Evolutionary conservation across 805 yeast genomes (phyloP).

Genomic region (Yarrowia alimentaria): DNA sequence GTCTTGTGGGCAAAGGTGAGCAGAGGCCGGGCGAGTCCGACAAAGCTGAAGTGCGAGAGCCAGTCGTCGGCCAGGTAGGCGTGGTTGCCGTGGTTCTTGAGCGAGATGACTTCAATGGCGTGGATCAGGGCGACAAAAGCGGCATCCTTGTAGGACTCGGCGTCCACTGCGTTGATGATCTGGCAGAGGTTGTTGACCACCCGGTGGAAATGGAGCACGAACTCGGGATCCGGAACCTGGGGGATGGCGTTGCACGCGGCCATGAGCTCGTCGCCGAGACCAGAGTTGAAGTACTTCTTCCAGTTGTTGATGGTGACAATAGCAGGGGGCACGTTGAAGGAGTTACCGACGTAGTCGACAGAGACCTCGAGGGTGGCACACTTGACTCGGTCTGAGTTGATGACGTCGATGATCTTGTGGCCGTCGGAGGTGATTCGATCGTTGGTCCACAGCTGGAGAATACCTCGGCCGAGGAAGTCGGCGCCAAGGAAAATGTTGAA

Average conservation of each 20-base stretch:
- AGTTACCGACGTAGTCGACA: slow-evolving; percentile 66
- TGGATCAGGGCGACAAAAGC: slow-evolving; percentile 18
- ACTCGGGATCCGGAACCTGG: slow-evolving; percentile 23
- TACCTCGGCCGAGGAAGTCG: slow-evolving; percentile 57
- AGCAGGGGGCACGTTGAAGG: slow-evolving; percentile 48
- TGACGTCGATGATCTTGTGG: slow-evolving; percentile 3
- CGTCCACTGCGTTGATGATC: slow-evolving; percentile 17
- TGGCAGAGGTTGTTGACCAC: slow-evolving; percentile 22
- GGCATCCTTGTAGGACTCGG: slow-evolving; percentile 12
- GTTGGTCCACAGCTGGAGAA: slow-evolving; percentile 43
- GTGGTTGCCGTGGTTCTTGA: slow-evolving; percentile 15
- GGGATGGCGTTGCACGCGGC: slow-evolving; percentile 9
- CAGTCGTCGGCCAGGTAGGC: slow-evolving; percentile 26
- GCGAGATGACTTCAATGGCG: slow-evolving; percentile 16
- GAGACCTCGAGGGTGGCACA: slow-evolving; percentile 50
- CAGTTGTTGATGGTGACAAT: slow-evolving; percentile 56
- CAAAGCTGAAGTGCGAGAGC: slow-evolving; percentile 13
- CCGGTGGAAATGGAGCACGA: slow-evolving; percentile 10
- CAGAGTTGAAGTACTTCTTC: slow-evolving; percentile 39
- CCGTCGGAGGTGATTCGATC: slow-evolving; percentile 21
- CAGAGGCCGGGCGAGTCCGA: slow-evolving; percentile 10
- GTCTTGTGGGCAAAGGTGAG: slow-evolving; percentile 9
- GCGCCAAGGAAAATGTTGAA: slow-evolving; percentile 65
- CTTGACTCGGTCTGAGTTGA: slow-evolving; percentile 41
- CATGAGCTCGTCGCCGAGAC: slow-evolving; percentile 22